Evolutionary conservation across 2,329 filamentous ascomycete species (phyloP), one percentile per base, ranked within the genome.

Genomic region (Ramichloridium luteum): DNA sequence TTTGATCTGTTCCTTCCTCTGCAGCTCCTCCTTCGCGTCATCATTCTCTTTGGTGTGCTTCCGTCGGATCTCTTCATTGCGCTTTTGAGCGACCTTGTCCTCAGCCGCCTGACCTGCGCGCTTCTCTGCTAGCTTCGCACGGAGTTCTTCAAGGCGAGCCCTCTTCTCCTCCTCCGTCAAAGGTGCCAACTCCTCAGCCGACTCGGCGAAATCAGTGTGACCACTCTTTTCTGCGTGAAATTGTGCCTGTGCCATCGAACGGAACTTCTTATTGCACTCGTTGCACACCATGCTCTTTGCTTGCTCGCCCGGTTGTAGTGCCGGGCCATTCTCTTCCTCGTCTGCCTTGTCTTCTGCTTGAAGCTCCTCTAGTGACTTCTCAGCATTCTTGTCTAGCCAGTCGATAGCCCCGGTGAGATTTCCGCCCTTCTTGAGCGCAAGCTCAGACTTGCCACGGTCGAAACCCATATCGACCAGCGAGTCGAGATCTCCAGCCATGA

Each of bases 321-420:
- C 69, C 4, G 75, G 70, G 4, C 63, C 64, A 13, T 65, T 64
- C 41, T 63, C 66, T 29, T 49, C 49, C 13, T 48, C 48, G 27
- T 50, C 52, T 43, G 40, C 45, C n/a, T 39, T 48, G 9, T 59
- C 55, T 20, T 59, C 56, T 13, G 53, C 51, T 40, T 81, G 70
- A 39, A 96, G 77, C 36, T 93, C 78, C 22, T 94, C 85, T 25
- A 93, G 55, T 1, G 81, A 68, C 47, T 81, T 93, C 56, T 93
- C 84, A 54, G 92, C 77, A 54, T 92, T 93, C 47, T 80, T 73
- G 54, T 93, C 86, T 2, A 98, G 72, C 90, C 90, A 98, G 61
- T 93, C 82, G 36, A 98, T 71, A 31, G 90, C 90, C 45, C 77
- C 80, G 54, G 60, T 64, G 84, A 85, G 61, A 36, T 80, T 80